Evolutionary conservation across 768 basidiomycete genomes (phyloP).

Genomic region (Kockovaella imperatae): DNA sequence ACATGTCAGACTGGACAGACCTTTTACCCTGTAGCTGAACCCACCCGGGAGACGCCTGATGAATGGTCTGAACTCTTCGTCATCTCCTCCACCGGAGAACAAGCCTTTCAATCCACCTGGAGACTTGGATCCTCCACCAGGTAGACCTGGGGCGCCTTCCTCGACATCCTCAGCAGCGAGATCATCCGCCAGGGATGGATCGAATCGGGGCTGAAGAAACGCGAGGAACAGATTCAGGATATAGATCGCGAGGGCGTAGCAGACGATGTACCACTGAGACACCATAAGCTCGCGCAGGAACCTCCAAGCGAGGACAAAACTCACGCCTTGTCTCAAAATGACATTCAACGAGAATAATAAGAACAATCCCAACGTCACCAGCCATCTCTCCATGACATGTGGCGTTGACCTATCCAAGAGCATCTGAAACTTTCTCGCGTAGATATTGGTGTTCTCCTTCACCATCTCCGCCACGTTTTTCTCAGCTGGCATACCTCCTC

Average conservation of each 20-base stretch:
- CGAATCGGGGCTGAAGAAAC: constrained; percentile 95
- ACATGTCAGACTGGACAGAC: neutral
- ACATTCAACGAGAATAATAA: constrained; percentile 75
- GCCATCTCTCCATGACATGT: constrained; percentile 80
- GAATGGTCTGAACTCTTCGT: constrained; percentile 97
- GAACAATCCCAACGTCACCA: constrained; percentile 63
- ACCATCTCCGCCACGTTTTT: constrained; percentile 44
- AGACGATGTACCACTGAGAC: constrained; percentile 23
- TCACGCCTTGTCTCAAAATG: constrained; percentile 77
- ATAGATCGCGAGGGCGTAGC: constrained; percentile 87
- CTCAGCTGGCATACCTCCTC: constrained; percentile 39
- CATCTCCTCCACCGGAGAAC: constrained; percentile 49
- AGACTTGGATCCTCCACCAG: constrained; percentile 24
- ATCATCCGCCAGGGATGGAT: constrained; percentile 90
- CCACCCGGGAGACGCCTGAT: constrained; percentile 72
- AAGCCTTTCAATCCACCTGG: constrained; percentile 33
- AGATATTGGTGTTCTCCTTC: constrained; percentile 34
- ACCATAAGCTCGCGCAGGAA: neutral
- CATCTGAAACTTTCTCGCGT: constrained; percentile 58
- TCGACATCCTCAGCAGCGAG: constrained; percentile 90
- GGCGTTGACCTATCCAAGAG: constrained; percentile 89
- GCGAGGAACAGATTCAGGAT: constrained; percentile 91
- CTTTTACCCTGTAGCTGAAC: constrained; percentile 3
- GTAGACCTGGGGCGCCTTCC: constrained; percentile 64
- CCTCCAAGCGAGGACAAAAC: constrained; percentile 39